These are phyloP conservation scores for Candida succiphila DNA, from an alignment of 805 yeast genomes.

Conservation along the genomic window DNA sequence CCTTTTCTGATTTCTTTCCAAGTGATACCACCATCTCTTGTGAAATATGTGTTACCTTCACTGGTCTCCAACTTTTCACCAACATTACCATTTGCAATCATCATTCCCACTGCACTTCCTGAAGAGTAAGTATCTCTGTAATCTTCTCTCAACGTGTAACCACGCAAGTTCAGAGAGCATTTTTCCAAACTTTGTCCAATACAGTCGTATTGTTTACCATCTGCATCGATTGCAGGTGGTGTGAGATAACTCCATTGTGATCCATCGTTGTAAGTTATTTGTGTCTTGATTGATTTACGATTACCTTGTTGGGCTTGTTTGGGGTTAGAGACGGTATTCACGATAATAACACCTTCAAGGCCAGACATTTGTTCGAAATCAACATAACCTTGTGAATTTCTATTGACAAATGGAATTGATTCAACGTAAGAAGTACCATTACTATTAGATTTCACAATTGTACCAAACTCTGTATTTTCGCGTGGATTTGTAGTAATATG, in stretches of 20 bases:
- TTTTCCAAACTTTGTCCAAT: slow-evolving; percentile 33
- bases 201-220: slow-evolving; percentile 49
- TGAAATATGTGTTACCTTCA: slow-evolving; percentile 45
- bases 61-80: slow-evolving; percentile 47
- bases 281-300: slow-evolving; percentile 51
- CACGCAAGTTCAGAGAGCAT: slow-evolving; percentile 79
- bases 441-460: slow-evolving; percentile 73
- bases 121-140: slow-evolving; percentile 77
- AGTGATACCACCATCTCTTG: slow-evolving; percentile 77
- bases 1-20: slow-evolving; percentile 76
- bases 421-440: slow-evolving; percentile 79
- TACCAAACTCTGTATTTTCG: slow-evolving; percentile 55
- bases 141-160: slow-evolving; percentile 77
- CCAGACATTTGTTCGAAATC: slow-evolving; percentile 80
- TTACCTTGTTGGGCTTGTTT: slow-evolving; percentile 32
- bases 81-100: slow-evolving; percentile 82
- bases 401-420: slow-evolving; percentile 58
- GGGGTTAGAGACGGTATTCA: slow-evolving; percentile 56
- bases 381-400: slow-evolving; percentile 63
- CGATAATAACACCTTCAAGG: slow-evolving; percentile 75
- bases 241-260: slow-evolving; percentile 64
- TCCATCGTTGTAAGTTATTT: slow-evolving; percentile 82
- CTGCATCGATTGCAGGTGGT: slow-evolving; percentile 59
- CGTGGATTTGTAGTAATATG: slow-evolving; percentile 62
- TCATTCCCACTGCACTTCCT: slow-evolving; percentile 73